Evolutionary conservation across 257 asterid genomes (phyloP), one percentile per base, ranked within the genome.

Genomic region (Ajuga chamaepitys): DNA sequence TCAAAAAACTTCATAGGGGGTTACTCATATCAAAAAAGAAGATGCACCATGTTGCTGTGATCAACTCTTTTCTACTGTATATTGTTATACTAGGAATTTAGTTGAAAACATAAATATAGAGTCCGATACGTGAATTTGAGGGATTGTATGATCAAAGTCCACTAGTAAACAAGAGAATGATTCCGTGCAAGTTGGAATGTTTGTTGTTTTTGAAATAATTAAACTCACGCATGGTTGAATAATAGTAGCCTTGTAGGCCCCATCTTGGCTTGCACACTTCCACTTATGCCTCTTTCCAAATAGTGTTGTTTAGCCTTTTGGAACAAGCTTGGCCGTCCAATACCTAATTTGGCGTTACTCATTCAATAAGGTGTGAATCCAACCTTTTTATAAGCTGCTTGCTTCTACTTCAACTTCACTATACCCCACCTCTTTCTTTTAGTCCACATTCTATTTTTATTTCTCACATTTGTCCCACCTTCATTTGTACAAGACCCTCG

Each of bases 201-300:
- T 44, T 59, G 40, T 17, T 41, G 42, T 42, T 59, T 62, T 62
- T 56, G 75, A 62, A 71, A 69, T 48, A 32, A 48, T 51, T 75
- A 64, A 72, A 58, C 79, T 69, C 75, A 70, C 79, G 79, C 75
- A 75, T 75, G 79, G 72, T 63, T 75, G 48, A 22, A 69, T 69
- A 75, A 74, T 69, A 75, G 79, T 75, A 64, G 20, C 72, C 47
- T 17, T 68, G 74, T 74, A 68, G 79, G 79, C 59, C 79, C 77
- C n/a, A 2, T 12, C 37, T 17, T 54, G 1, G 6, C 2, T 59
- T 51, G 10, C 69, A 60, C 69, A 62, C 53, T 42, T 64, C 9
- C 62, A 34, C 53, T 32, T 18, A 30, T 37, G 3, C 45, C n/a
- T 10, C 1, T 24, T 52, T 41, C 52, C 24, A 25, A 52, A 25